Conservation (phyloP, 306 rosid genomes). For the Ormosia emarginata region DNA sequence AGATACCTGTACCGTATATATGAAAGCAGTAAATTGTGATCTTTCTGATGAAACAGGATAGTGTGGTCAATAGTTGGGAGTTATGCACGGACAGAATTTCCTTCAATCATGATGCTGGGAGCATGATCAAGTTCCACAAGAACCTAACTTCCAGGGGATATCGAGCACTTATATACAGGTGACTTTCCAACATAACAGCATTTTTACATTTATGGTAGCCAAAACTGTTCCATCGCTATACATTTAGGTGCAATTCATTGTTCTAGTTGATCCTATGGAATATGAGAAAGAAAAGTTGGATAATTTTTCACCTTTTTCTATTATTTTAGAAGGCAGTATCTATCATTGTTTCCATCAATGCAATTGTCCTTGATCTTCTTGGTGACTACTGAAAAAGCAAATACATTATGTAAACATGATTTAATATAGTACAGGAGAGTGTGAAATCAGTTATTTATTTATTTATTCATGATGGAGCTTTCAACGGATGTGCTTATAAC, state of each 20-base stretch:
- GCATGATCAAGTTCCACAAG: conserved; percentile 85
- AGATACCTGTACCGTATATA: neutral
- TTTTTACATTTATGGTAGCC: neutral
- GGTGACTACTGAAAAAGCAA: too few species aligned
- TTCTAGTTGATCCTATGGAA: neutral
- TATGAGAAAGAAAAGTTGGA: too few species aligned
- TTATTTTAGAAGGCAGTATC: too few species aligned
- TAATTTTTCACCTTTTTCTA: too few species aligned
- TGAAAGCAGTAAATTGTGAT: neutral
- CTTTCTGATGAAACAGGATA: conserved; percentile 40
- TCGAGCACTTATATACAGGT: conserved; percentile 89
- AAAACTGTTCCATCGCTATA: neutral
- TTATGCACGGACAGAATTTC: conserved; percentile 47
- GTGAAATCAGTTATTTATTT: too few species aligned
- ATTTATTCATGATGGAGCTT: too few species aligned
- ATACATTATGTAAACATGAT: too few species aligned
- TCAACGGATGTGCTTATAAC: too few species aligned
- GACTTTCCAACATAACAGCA: conserved; percentile 4
- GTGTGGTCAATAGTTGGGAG: conserved; percentile 55
- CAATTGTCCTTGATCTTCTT: too few species aligned
- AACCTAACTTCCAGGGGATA: conserved; percentile 80
- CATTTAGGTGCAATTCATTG: neutral
- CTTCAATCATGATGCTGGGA: conserved; percentile 67
- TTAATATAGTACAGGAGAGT: too few species aligned
- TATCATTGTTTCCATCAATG: too few species aligned